phyloP scores from a whole-genome alignment of 768 basidiomycete species.

The Boletus rubropictus region DNA sequence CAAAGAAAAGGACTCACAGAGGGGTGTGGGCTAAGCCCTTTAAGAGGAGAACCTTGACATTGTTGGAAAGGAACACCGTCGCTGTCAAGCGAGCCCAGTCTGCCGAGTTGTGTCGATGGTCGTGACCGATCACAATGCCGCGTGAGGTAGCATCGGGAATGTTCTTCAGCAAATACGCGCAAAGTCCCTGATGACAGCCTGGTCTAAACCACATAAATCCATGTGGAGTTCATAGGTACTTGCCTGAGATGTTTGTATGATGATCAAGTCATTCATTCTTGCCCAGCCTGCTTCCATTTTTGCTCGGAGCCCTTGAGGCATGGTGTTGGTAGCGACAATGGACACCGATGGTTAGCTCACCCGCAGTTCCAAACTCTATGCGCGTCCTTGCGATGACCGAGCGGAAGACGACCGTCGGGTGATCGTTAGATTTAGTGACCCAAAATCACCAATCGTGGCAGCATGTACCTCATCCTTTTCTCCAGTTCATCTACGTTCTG shows the following conservation, averaged over 20 bases:
- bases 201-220: background rate
- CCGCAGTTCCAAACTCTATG: conserved; percentile 86
- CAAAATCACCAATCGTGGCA: background rate
- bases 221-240: conserved; percentile 1
- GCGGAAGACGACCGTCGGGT: background rate
- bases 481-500: conserved; percentile 32
- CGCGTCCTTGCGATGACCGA: conserved; percentile 41
- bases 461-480: conserved; percentile 37
- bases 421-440: background rate
- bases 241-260: conserved; percentile 80
- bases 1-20: conserved; percentile 40
- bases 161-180: conserved; percentile 57
- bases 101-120: conserved; percentile 77
- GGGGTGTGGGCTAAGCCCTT: conserved; percentile 75
- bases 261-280: conserved; percentile 85
- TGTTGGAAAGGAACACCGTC: conserved; percentile 56
- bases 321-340: background rate
- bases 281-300: conserved; percentile 87
- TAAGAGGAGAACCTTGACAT: conserved; percentile 65
- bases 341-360: conserved; percentile 31
- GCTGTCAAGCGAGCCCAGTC: conserved; percentile 76
- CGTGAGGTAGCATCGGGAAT: conserved; percentile 48
- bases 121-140: conserved; percentile 81
- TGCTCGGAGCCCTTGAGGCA: conserved; percentile 58
- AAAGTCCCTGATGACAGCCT: conserved; percentile 53